Conservation (phyloP, 805 yeast species). For the Yarrowia keelungensis region DNA sequence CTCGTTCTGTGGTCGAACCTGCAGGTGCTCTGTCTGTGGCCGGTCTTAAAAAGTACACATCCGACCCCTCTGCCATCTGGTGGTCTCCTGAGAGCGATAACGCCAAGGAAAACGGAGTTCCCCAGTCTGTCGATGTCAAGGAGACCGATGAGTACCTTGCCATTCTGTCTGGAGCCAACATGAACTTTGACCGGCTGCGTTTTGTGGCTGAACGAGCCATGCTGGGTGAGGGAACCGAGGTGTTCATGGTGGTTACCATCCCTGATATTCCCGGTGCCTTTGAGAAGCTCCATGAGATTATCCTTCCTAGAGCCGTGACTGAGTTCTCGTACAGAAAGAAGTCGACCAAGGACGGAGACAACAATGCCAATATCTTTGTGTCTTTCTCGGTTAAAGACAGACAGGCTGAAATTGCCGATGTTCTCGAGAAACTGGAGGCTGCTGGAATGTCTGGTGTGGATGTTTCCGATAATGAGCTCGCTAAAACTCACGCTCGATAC, state of each 20-base stretch:
- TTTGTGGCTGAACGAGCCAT: slow-evolving; percentile 97
- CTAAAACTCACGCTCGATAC: slow-evolving; percentile 95
- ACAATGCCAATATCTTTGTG: slow-evolving; percentile 78
- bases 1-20: slow-evolving; percentile 93
- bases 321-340: slow-evolving; percentile 90
- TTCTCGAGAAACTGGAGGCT: slow-evolving; percentile 63
- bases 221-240: slow-evolving; percentile 98
- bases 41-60: slow-evolving; percentile 84
- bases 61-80: slow-evolving; percentile 45
- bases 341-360: slow-evolving; percentile 47
- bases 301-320: slow-evolving; percentile 89
- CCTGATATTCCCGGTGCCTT: slow-evolving; percentile 96
- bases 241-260: slow-evolving; percentile 84
- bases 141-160: slow-evolving; percentile 65
- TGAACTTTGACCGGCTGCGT: slow-evolving; percentile 95
- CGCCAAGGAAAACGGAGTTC: not conserved
- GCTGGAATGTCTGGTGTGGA: slow-evolving; percentile 79
- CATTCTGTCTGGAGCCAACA: slow-evolving; percentile 93
- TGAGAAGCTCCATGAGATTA: slow-evolving; percentile 71
- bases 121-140: not conserved
- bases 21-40: slow-evolving; percentile 97
- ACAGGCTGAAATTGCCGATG: slow-evolving; percentile 70
- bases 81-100: not conserved
- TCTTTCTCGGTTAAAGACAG: slow-evolving; percentile 83
- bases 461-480: slow-evolving; percentile 90